Base-by-base conservation (phyloP, 257 asterid genomes). In the Misopates orontium region DNA sequence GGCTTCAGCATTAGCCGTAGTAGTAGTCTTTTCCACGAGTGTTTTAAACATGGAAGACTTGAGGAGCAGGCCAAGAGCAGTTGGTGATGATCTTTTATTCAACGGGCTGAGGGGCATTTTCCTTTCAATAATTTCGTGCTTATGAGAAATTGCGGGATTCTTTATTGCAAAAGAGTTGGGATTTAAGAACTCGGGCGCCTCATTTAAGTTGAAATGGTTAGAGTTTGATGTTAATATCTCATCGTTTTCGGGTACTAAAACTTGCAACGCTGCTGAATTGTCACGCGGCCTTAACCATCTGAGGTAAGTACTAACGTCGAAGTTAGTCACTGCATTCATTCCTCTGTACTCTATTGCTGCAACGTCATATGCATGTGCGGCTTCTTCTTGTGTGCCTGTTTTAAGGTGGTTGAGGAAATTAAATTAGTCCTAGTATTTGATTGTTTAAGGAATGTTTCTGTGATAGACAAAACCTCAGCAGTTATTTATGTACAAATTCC, bases 371-470 rank as follows among this genome's bases (percentile, higher is more conserved):
- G 89, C 86, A 42, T 69, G 81, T 64, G 89, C 86, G 12, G 82
- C 90, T 39, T 81, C 85, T 73, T 84, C 90, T 78, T 78, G 83
- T 19, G 87, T 81, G 28, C 77, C 89, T 84, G 54, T n/a, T n/a
- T n/a, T 28, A 7, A 28, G 4, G 3, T 28, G 36, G 12, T 62
- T 23, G 60, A 0, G 13, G 58, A 83, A 48, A 55, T 57, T 79
- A n/a, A n/a, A n/a, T n/a, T n/a, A n/a, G n/a, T n/a, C n/a, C n/a
- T n/a, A n/a, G n/a, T n/a, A n/a, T n/a, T n/a, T n/a, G n/a, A n/a
- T n/a, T n/a, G n/a, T n/a, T n/a, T n/a, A n/a, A n/a, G n/a, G n/a
- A n/a, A n/a, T n/a, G n/a, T n/a, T n/a, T n/a, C n/a, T n/a, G n/a
- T n/a, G n/a, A n/a, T n/a, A n/a, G n/a, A n/a, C n/a, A n/a, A n/a